These are phyloP conservation scores for Saccharomyces paradoxus DNA, from an alignment of 805 yeast genomes.

Conservation along the genomic window DNA sequence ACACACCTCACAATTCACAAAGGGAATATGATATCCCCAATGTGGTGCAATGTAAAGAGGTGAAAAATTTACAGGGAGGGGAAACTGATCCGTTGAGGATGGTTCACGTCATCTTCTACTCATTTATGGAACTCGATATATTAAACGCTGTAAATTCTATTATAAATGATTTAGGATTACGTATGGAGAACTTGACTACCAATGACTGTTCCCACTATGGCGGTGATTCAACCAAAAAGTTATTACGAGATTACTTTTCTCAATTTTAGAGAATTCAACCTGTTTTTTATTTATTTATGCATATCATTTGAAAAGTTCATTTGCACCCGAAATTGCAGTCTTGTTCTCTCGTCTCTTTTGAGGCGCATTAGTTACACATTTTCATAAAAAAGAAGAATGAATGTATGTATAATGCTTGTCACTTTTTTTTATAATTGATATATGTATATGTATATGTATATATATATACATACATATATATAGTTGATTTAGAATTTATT, in stretches of 20 bases:
- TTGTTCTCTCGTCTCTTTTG: neutral
- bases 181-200: conserved; percentile 23
- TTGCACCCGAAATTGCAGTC: neutral
- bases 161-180: conserved; percentile 10
- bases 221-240: conserved; percentile 37
- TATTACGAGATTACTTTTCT: conserved; percentile 33
- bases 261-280: conserved; percentile 8
- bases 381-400: neutral
- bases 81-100: conserved; percentile 11
- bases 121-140: conserved; percentile 55
- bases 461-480: neutral
- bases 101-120: conserved; percentile 72
- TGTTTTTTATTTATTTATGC: conserved; percentile 9
- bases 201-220: conserved; percentile 34
- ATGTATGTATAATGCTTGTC: neutral
- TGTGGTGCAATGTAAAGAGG: conserved; percentile 47
- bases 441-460: neutral
- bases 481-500: neutral
- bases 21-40: conserved; percentile 62
- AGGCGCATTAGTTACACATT: neutral
- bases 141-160: conserved; percentile 36
- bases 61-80: conserved; percentile 9
- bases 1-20: conserved; percentile 57
- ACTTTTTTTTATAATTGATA: neutral
- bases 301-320: neutral